These are phyloP conservation scores for Cryphonectria nitschkei DNA, from an alignment of 2,329 filamentous ascomycete species.

Conservation along the genomic window DNA sequence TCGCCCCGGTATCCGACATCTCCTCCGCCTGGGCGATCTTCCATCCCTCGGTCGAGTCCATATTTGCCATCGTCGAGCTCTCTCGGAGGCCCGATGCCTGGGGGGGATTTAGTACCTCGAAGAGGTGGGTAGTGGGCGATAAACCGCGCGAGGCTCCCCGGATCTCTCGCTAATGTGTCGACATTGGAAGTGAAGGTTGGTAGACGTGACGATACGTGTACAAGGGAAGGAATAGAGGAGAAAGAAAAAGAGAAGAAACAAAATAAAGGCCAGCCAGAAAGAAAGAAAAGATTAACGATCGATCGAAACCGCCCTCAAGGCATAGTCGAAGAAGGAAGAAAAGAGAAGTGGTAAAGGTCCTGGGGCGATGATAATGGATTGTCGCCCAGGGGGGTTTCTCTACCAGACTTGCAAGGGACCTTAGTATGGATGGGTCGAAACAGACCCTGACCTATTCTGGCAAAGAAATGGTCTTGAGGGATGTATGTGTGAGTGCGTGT, in stretches of 20 bases:
- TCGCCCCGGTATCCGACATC: slow-evolving; percentile 20
- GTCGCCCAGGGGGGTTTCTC: slow-evolving; percentile 30
- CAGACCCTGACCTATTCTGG: slow-evolving; percentile 46
- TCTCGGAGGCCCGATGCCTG: slow-evolving; percentile 21
- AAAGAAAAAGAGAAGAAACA: background rate
- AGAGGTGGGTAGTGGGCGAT: slow-evolving; percentile 37
- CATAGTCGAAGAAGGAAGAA: slow-evolving; percentile 34
- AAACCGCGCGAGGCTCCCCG: slow-evolving; percentile 38
- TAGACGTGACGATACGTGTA: slow-evolving; percentile 21
- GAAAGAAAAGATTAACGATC: slow-evolving; percentile 21
- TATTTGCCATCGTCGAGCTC: slow-evolving; percentile 19
- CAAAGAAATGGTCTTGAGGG: slow-evolving; percentile 35
- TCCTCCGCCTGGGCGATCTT: slow-evolving; percentile 17
- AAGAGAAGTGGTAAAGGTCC: slow-evolving; percentile 43
- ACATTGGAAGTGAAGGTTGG: slow-evolving; percentile 24
- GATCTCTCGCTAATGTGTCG: slow-evolving; percentile 20
- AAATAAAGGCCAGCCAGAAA: background rate
- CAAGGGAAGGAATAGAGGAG: background rate
- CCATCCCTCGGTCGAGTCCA: slow-evolving; percentile 12
- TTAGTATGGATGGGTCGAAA: slow-evolving; percentile 50
- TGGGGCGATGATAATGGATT: slow-evolving; percentile 23
- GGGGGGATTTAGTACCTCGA: slow-evolving; percentile 27
- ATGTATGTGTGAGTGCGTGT: slow-evolving; percentile 32
- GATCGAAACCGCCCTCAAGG: slow-evolving; percentile 32
- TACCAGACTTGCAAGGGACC: slow-evolving; percentile 34